These are phyloP conservation scores for Noccaea caerulescens DNA, from an alignment of 345 rosid species.

Conservation along the genomic window DNA sequence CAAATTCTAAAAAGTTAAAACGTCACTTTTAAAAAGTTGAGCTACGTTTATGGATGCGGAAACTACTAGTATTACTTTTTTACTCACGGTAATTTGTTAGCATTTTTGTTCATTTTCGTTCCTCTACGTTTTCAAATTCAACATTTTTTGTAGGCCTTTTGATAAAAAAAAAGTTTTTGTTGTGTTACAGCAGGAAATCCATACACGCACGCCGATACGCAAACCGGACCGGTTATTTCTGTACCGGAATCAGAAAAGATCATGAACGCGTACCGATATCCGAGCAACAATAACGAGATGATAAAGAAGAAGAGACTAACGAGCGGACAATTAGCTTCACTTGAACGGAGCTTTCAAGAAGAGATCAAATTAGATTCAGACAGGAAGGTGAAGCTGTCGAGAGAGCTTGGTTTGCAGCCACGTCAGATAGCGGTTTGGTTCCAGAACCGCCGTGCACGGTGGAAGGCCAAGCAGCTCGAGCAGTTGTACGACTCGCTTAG, in stretches of 20 bases:
- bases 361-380: constrained; percentile 89
- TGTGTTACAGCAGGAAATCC: constrained; percentile 41
- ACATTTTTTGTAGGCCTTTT: background rate
- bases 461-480: constrained; percentile 91
- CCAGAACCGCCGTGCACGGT: constrained; percentile 82
- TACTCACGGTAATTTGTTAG: background rate
- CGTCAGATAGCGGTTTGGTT: constrained; percentile 96
- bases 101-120: constrained; percentile 7
- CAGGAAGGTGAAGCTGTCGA: constrained; percentile 76
- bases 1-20: constrained; percentile 33
- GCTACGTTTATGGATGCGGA: constrained; percentile 18
- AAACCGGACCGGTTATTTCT: constrained; percentile 47
- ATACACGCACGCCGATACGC: constrained; percentile 41
- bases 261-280: constrained; percentile 27
- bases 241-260: constrained; percentile 46
- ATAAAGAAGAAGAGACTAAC: constrained; percentile 77
- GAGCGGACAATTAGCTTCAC: constrained; percentile 70
- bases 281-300: constrained; percentile 46
- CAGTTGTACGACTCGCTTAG: constrained; percentile 72
- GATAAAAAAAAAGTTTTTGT: background rate
- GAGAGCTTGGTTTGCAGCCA: constrained; percentile 86
- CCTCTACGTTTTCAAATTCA: background rate
- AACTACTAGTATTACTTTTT: background rate
- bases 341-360: constrained; percentile 85
- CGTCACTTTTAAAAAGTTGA: constrained; percentile 35